These are phyloP conservation scores for Mucor piriformis DNA, from an alignment of 371 early-diverging fungal genomes.

Conservation along the genomic window DNA sequence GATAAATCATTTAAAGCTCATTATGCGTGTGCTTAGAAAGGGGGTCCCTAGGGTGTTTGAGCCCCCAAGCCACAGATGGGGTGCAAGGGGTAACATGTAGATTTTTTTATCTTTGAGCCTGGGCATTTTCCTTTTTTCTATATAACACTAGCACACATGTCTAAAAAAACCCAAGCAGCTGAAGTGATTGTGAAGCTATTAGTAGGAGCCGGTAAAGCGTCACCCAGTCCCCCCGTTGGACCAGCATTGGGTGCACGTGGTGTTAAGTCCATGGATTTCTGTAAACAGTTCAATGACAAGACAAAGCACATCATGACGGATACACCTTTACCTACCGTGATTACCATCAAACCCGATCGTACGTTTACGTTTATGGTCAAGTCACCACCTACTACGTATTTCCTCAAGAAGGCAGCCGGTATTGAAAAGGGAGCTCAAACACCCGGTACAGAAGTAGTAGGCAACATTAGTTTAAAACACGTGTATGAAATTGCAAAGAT, in stretches of 20 bases:
- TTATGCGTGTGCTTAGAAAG: too few species aligned
- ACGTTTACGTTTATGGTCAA: constrained; percentile 88
- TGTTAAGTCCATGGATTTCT: constrained; percentile 98
- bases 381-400: constrained; percentile 89
- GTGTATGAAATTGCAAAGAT: constrained; percentile 94
- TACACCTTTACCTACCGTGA: constrained; percentile 85
- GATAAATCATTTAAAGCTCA: too few species aligned
- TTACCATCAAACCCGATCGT: constrained; percentile 89
- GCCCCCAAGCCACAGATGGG: constrained; percentile 18
- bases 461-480: constrained; percentile 87
- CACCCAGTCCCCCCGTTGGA: constrained; percentile 96
- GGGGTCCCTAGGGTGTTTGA: too few species aligned
- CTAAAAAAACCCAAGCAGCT: constrained; percentile 55
- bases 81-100: constrained; percentile 12
- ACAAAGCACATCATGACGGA: constrained; percentile 85
- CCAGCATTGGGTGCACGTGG: constrained; percentile 97
- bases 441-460: constrained; percentile 79
- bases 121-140: neutral
- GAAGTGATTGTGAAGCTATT: constrained; percentile 65
- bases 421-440: constrained; percentile 82
- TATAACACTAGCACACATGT: constrained; percentile 38
- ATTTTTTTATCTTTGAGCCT: too few species aligned
- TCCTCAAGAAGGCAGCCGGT: constrained; percentile 92
- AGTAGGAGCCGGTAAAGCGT: constrained; percentile 89
- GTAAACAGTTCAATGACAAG: constrained; percentile 96